Base-by-base conservation (phyloP, 2,329 filamentous ascomycete genomes). In the Ceratocystis lukuohia region DNA sequence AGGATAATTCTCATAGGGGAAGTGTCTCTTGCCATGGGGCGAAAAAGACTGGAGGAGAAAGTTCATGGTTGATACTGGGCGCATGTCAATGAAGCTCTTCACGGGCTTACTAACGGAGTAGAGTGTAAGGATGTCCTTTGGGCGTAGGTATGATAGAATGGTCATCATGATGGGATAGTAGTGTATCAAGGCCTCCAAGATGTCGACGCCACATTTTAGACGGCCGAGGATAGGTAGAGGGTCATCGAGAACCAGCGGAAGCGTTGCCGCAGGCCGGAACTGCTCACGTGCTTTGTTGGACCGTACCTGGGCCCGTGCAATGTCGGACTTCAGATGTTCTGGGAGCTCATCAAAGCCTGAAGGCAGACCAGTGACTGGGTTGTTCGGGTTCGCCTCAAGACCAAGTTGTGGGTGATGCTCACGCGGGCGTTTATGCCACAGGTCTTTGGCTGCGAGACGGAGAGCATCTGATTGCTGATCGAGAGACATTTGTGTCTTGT, bases 41-140 rank as follows among this genome's bases (percentile, higher is more conserved):
- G 83, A 82, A 71, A 80, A 80, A 65, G 76, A 71, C 1, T 74
- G 73, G 1, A 84, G 81, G 75, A 84, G 84, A 20, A 78, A 74
- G 48, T 81, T 76, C 64, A 90, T 78, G 67, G 82, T 81, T 46
- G 82, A 82, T 7, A 80, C 80, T 72, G 86, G 80, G 70, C 86
- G 78, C 64, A 77, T 76, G 72, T 87, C 82, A 71, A 89, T 74
- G 33, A 84, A 77, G 61, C 76, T 73, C 71, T 90, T 81, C 72
- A 89, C 87, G 45, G 80, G 77, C 65, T 78, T 82, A 73, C 83
- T 88, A 70, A 84, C 82, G 69, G 80, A 77, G 76, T 88, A 90
- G 44, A 91, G 78, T 57, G 77, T 80, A 68, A 91, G 73, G 5
- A 91, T 76, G 65, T 86, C 84, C 15, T 75, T 71, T 0, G 83